These are phyloP conservation scores for Talaromyces adpressus DNA, from an alignment of 495 filamentous ascomycete species.

Conservation along the genomic window DNA sequence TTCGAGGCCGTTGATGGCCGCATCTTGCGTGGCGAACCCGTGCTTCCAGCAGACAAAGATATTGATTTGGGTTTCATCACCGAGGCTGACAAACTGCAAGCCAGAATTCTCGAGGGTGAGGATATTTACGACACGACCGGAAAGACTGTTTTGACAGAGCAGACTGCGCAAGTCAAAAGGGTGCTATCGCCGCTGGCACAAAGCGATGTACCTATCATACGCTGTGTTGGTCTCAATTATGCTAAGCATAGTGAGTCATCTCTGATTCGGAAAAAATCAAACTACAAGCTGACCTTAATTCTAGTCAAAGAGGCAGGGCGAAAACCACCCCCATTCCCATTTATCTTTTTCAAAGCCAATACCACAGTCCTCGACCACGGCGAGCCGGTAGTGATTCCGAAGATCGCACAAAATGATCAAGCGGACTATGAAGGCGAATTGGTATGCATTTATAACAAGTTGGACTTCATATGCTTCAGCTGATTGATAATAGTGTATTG, in stretches of 20 bases:
- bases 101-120: conserved; percentile 27
- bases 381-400: conserved; percentile 34
- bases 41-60: conserved; percentile 25
- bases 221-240: conserved; percentile 36
- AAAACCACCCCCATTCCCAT: conserved; percentile 39
- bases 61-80: conserved; percentile 35
- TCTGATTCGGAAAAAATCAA: background rate
- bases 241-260: conserved; percentile 26
- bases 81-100: conserved; percentile 27
- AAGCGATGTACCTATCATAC: conserved; percentile 28
- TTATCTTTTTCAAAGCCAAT: conserved; percentile 43
- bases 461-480: background rate
- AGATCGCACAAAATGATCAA: conserved; percentile 41
- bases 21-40: conserved; percentile 40
- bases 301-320: conserved; percentile 43
- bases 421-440: conserved; percentile 50
- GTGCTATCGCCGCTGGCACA: conserved; percentile 28
- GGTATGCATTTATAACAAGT: conserved; percentile 11
- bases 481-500: conserved; percentile 10
- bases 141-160: conserved; percentile 23
- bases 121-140: conserved; percentile 35
- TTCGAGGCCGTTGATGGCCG: conserved; percentile 39
- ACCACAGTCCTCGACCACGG: conserved; percentile 37
- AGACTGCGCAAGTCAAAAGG: conserved; percentile 27
- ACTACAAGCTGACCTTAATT: background rate